Evolutionary conservation across 257 asterid species (phyloP), one percentile per base, ranked within the genome.

Genomic region (Marsdenia floribunda): DNA sequence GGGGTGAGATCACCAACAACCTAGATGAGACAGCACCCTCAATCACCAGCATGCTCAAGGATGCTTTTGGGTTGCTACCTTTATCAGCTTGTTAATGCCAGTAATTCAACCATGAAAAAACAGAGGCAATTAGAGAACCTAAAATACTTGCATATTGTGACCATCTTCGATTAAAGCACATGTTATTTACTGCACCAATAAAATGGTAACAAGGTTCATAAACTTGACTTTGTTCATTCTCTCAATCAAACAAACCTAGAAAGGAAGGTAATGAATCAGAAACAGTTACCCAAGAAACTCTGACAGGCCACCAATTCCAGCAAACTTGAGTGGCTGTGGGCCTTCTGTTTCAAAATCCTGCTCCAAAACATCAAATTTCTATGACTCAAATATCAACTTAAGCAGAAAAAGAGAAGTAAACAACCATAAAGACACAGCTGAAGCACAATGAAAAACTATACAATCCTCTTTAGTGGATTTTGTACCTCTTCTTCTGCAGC

Each of bases 291-390:
- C 98, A 7, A 93, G 92, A 81, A 91, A 93, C 80, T 88, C 98
- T 7, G 98, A 91, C 49, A 93, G 87, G 79, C 98, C 98, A 16
- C 98, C 98, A 82, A 93, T 90, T 85, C 98, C 98, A n/a, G 97
- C 97, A 74, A 93, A 86, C 82, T 88, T 93, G 75, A 93, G 90
- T 49, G 97, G 93, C 72, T 86, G 95, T 35, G 97, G 88, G 47
- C 98, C 98, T 75, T 93, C 95, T 83, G 97, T 88, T 85, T 84
- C 94, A 75, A 93, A 90, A 81, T 93, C 98, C 97, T 93, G 86
- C 68, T 82, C 69, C 76, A 73, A 70, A 78, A 73, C 40, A 72
- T 64, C 54, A 64, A 54, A 21, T 55, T 55, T 50, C 54, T 21
- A 59, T n/a, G 33, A 59, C 57, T 55, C 13, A 73, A 55, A 35